Base-by-base conservation (phyloP, 2,329 filamentous ascomycete species). In the Monilinia aucupariae region DNA sequence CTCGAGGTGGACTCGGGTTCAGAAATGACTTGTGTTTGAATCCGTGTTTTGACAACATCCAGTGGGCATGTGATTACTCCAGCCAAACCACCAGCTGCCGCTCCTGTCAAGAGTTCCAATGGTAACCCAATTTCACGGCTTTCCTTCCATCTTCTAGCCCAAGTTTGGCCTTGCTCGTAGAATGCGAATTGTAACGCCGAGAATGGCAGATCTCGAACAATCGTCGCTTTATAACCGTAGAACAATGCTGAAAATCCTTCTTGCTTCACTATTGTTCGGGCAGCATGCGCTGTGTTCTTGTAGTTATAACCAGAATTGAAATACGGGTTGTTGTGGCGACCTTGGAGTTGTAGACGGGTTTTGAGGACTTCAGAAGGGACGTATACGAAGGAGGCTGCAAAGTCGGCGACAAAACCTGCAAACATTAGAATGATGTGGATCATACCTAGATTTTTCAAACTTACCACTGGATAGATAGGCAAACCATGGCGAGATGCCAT, bases 271-370 rank as follows among this genome's bases (percentile, higher is more conserved):
- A 99, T 97, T 0, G 91, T 96, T 69, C 88, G 85, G 17, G 88
- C 86, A 2, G 94, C 96, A 75, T 99, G 89, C 60, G 87, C 75
- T 2, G 91, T 96, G 49, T 87, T 88, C 70, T 87, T 88, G 75
- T 99, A 99, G 75, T 99, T 99, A 78, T 99, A 99, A 63, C 94
- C 94, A 0, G 91, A 96, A 54, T 86, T 81, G 79, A 97, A 97
- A 76, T 87, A 89, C 0, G 94, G 92, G 73, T 99, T 99, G 76
- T 97, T 96, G 78, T 92, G 89, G 65, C 91, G 90, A 58, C 94
- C 96, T 75, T 99, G 94, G 7, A 99, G 83, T 74, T 99, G 94
- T 55, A 97, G 80, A 30, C 94, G 87, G n/a, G 94, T 99, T 76
- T 99, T 99, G 69, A 99, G 82, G 6, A 99, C 94, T 76, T 99